phyloP scores from a whole-genome alignment of 768 basidiomycete species.

The Boletus barrowsii region DNA sequence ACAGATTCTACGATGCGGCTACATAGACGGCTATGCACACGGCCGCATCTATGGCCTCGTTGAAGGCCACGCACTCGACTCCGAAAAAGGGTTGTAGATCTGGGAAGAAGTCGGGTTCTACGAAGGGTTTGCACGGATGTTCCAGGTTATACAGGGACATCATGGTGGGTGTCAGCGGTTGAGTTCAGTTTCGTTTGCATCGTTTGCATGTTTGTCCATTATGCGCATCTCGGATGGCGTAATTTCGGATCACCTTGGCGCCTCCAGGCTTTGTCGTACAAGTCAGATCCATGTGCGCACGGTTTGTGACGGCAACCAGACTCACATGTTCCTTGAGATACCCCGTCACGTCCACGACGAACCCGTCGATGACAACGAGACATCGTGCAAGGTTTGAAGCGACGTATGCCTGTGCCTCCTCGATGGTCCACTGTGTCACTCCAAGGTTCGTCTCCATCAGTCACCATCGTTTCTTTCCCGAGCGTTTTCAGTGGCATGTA shows the following conservation, averaged over 20 bases:
- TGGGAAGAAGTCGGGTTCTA: no score
- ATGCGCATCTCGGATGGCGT: neutral
- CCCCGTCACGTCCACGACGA: constrained; percentile 4
- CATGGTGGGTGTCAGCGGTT: no score
- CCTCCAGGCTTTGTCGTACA: constrained; percentile 3
- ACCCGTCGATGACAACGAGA: constrained; percentile 6
- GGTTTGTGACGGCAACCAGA: neutral
- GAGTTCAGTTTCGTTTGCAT: no score
- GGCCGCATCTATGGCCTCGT: no score
- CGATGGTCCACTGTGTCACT: constrained; percentile 3
- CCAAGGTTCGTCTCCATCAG: neutral
- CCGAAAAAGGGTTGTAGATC: no score
- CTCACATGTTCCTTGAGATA: constrained; percentile 12
- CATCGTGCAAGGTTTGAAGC: neutral
- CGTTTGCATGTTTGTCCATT: neutral
- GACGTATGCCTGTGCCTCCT: neutral
- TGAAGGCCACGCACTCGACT: no score
- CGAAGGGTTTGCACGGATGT: no score
- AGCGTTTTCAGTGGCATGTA: constrained; percentile 6
- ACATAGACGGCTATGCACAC: no score
- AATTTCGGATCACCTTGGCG: neutral
- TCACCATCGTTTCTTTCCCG: neutral
- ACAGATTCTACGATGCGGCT: no score
- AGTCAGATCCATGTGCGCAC: neutral
- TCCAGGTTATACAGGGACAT: no score